Percentiles rank a stretch among this genome's conserved stretches.
These are phyloP conservation scores for Jaltomata sinuosa DNA, from an alignment of 257 asterid species.

Conservation along the genomic window DNA sequence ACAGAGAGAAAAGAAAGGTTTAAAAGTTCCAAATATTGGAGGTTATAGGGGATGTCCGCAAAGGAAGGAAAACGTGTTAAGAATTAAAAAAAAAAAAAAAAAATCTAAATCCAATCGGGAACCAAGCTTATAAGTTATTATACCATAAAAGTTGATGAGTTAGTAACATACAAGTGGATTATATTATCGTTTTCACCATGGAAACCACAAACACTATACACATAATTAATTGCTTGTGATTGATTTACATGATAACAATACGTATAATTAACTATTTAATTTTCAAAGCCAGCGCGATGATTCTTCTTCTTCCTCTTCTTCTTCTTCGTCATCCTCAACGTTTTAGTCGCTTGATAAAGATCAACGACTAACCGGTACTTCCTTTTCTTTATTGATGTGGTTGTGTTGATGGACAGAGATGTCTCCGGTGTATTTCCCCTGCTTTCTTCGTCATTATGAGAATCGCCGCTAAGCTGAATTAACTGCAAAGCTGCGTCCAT, in stretches of 20 bases:
- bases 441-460: neutral
- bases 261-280: neutral
- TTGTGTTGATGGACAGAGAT: neutral
- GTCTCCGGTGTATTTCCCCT: neutral
- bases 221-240: neutral
- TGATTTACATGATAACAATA: neutral
- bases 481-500: slow-evolving; percentile 24
- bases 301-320: neutral
- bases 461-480: slow-evolving; percentile 30
- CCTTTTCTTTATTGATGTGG: neutral
- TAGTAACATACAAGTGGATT: no score
- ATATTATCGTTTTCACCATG: neutral
- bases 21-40: neutral
- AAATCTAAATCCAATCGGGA: no score
- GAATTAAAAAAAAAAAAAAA: no score
- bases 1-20: no score
- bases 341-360: no score
- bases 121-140: no score
- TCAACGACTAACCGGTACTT: no score
- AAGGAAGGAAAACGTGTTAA: no score
- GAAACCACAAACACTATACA: neutral
- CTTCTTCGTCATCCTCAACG: neutral
- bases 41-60: no score
- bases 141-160: no score
- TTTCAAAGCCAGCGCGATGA: neutral